Conservation (phyloP, 192 early-diverging fungal species). For the Cladochytrium replicatum region DNA sequence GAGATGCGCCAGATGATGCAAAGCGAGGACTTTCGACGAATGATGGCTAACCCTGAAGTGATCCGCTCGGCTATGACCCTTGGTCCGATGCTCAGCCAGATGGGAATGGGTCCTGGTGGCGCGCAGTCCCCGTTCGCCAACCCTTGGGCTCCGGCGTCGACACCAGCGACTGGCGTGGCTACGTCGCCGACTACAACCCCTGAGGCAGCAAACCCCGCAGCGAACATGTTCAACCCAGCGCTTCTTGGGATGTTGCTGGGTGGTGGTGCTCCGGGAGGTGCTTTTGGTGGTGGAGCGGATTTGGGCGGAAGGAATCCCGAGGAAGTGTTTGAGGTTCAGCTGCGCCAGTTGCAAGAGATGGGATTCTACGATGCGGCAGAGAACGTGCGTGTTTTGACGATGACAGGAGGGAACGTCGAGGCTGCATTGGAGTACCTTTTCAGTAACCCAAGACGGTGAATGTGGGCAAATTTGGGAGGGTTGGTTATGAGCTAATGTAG, state of each 20-base stretch:
- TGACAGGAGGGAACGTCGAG: conserved; percentile 80
- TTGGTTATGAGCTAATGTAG: no score
- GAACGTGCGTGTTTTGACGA: conserved; percentile 80
- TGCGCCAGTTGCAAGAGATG: conserved; percentile 89
- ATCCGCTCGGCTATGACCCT: conserved; percentile 66
- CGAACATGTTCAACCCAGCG: conserved; percentile 13
- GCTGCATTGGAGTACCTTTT: conserved; percentile 88
- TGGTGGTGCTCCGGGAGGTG: conserved; percentile 1
- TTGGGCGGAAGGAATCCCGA: conserved; percentile 14
- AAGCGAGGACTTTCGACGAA: conserved; percentile 38
- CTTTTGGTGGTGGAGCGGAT: conserved; percentile 1
- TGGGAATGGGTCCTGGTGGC: conserved; percentile 26
- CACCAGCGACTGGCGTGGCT: conserved; percentile 6
- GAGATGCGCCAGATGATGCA: conserved; percentile 79
- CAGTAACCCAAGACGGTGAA: conserved; percentile 26
- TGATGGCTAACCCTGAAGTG: conserved; percentile 78
- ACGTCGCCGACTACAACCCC: conserved; percentile 1
- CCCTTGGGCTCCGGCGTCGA: conserved; percentile 7
- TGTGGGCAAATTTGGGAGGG: no score
- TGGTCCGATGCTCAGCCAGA: conserved; percentile 26
- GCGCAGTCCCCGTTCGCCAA: conserved; percentile 7
- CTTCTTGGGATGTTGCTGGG: conserved; percentile 16
- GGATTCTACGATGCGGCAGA: conserved; percentile 82
- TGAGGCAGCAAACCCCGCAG: background rate
- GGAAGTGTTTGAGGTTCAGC: conserved; percentile 47